phyloP scores from a whole-genome alignment of 2,329 filamentous ascomycete species.

The Knoxdaviesia proteae region DNA sequence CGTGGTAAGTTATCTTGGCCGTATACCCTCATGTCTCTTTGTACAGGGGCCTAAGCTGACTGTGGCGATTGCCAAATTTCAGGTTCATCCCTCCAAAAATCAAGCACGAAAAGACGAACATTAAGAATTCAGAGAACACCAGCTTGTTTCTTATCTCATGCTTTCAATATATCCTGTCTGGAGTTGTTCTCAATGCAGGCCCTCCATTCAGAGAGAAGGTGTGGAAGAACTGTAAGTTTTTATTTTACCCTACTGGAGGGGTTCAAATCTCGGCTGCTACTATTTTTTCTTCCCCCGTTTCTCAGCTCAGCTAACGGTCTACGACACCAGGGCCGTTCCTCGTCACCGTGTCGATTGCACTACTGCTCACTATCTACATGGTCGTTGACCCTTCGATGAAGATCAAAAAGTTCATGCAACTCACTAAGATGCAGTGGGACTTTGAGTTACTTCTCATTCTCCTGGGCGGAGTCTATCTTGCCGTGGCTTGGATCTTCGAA shows the following conservation, averaged over 20 bases:
- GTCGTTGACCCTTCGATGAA: slow-evolving; percentile 51
- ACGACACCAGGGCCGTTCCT: slow-evolving; percentile 54
- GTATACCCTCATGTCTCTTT: background rate
- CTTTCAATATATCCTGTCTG: slow-evolving; percentile 86
- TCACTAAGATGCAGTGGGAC: slow-evolving; percentile 51
- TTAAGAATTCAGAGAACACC: slow-evolving; percentile 85
- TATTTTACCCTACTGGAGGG: background rate
- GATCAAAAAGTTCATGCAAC: slow-evolving; percentile 59
- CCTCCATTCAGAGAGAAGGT: slow-evolving; percentile 71
- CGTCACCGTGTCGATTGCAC: slow-evolving; percentile 46
- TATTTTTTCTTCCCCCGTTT: background rate
- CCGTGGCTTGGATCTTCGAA: slow-evolving; percentile 51
- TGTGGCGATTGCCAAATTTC: background rate
- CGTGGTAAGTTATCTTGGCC: slow-evolving; percentile 36
- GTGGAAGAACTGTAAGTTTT: slow-evolving; percentile 49
- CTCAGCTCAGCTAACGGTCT: slow-evolving; percentile 2
- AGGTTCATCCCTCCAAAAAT: slow-evolving; percentile 64
- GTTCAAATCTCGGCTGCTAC: too few relatives aligned
- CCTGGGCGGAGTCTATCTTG: slow-evolving; percentile 50
- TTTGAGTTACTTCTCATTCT: slow-evolving; percentile 56
- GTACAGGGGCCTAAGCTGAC: too few relatives aligned
- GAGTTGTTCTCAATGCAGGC: slow-evolving; percentile 77
- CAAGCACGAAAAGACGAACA: slow-evolving; percentile 60
- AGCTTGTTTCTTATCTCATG: slow-evolving; percentile 76
- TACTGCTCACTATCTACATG: slow-evolving; percentile 59